phyloP scores from a whole-genome alignment of 352 stramenopile genomes.

The Pythium insidiosum region DNA sequence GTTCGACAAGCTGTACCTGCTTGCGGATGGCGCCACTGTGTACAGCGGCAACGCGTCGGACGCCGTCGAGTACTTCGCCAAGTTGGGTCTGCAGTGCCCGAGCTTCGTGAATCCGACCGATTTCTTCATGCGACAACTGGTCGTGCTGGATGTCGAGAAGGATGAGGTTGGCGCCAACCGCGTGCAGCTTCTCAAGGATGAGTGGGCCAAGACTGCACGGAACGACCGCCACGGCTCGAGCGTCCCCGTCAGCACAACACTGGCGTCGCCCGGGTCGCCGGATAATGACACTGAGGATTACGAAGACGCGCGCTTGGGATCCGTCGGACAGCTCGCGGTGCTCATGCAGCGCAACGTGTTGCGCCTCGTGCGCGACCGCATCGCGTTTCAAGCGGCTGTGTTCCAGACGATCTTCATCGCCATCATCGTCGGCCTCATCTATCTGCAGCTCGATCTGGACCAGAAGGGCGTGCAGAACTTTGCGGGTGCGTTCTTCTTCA shows the following conservation, averaged over 20 bases:
- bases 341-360: slow-evolving; percentile 30
- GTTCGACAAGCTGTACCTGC: slow-evolving; percentile 50
- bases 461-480: slow-evolving; percentile 25
- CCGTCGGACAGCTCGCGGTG: slow-evolving; percentile 24
- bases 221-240: slow-evolving; percentile 3
- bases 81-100: slow-evolving; percentile 36
- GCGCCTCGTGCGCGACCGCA: slow-evolving; percentile 15
- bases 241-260: background rate
- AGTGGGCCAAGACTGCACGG: background rate
- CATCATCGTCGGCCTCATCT: slow-evolving; percentile 21
- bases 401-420: slow-evolving; percentile 19
- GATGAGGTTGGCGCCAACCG: too few species aligned
- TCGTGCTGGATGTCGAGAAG: slow-evolving; percentile 13
- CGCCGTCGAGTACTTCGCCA: slow-evolving; percentile 42
- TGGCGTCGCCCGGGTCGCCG: background rate
- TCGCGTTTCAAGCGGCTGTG: slow-evolving; percentile 19
- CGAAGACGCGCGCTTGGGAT: slow-evolving; percentile 11
- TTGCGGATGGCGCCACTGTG: slow-evolving; percentile 33
- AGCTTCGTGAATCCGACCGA: slow-evolving; percentile 54
- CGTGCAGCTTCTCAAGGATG: slow-evolving; percentile 3
- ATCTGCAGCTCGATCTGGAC: slow-evolving; percentile 15
- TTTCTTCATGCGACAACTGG: slow-evolving; percentile 57
- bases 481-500: slow-evolving; percentile 33
- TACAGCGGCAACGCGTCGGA: slow-evolving; percentile 48
- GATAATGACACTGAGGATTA: background rate